Evolutionary conservation across 306 rosid species (phyloP).

Genomic region (Dalbergia cultrata): DNA sequence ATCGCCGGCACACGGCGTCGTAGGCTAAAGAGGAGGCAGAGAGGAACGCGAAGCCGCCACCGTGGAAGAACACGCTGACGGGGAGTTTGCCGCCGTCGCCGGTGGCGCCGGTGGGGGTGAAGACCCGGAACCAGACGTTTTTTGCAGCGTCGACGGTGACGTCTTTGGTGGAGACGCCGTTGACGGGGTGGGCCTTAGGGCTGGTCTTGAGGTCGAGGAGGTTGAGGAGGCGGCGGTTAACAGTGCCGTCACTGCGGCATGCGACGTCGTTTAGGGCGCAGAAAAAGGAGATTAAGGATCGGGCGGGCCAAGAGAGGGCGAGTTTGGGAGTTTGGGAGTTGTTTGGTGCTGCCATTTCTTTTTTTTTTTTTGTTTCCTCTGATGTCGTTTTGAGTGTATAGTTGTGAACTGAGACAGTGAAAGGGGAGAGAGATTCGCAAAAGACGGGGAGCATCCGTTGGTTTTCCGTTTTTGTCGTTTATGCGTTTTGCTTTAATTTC

Average conservation of each 20-base stretch:
- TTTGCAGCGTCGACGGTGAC: slow-evolving; percentile 55
- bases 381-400: no score
- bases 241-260: slow-evolving; percentile 63
- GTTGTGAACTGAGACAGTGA: no score
- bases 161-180: slow-evolving; percentile 71
- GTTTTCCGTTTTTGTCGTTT: no score
- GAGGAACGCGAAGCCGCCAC: slow-evolving; percentile 69
- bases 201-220: slow-evolving; percentile 55
- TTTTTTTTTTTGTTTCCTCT: no score
- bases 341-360: not conserved
- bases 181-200: slow-evolving; percentile 44
- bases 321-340: slow-evolving; percentile 5
- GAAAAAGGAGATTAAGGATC: slow-evolving; percentile 35
- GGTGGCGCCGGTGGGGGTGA: slow-evolving; percentile 42
- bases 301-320: slow-evolving; percentile 61
- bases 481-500: no score
- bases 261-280: slow-evolving; percentile 41
- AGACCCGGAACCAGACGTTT: slow-evolving; percentile 71
- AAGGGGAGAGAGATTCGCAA: no score
- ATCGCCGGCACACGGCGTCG: slow-evolving; percentile 61
- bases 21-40: slow-evolving; percentile 48
- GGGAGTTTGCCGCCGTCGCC: not conserved
- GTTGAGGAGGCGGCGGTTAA: slow-evolving; percentile 69
- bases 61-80: slow-evolving; percentile 48
- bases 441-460: no score